Base-by-base conservation (phyloP, 2,329 filamentous ascomycete genomes). In the Diaporthe sp. region DNA sequence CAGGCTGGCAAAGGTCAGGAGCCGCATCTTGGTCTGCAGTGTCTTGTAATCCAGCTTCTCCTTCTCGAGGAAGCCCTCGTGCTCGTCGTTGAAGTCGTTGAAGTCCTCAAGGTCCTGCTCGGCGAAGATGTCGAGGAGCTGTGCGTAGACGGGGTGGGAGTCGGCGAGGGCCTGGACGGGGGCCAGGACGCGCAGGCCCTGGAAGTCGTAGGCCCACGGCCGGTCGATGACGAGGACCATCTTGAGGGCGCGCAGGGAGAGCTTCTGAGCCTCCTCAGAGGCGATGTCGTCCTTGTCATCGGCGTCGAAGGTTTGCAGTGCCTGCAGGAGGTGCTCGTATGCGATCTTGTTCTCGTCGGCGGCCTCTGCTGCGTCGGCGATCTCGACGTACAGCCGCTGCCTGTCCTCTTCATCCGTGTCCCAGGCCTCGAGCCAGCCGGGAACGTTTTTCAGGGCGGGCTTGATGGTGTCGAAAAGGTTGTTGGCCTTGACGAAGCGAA, bases 71-170 rank as follows among this genome's bases (percentile, higher is more conserved):
- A 95, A 98, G 78, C 93, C 94, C 78, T 94, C 91, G 86, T 98
- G 95, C 87, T 97, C 95, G 81, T 97, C 94, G 84, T 95, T 92
- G 88, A 98, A 98, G 86, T 98, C 96, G 84, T 95, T 94, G 88
- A 97, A 98, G 86, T 98, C 95, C 83, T 98, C 96, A 73, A 98
- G 92, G 80, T 96, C 94, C 85, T 98, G 96, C 82, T 97, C 94
- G 80, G 95, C 94, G 86, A 98, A 98, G 82, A 98, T 95, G 82
- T 98, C 96, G 74, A 99, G 94, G 51, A 99, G 91, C 86, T 98
- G 95, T 81, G 94, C 96, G 86, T 96, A 95, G 78, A 94, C 89
- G 76, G 94, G 91, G 82, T 98, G 94, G 71, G 94, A 94, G 82
- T 96, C 93, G 83, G 92, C 92, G 68, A 99, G 92, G 22, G 94